phyloP scores from a whole-genome alignment of 345 rosid genomes.

The Brassica incana region DNA sequence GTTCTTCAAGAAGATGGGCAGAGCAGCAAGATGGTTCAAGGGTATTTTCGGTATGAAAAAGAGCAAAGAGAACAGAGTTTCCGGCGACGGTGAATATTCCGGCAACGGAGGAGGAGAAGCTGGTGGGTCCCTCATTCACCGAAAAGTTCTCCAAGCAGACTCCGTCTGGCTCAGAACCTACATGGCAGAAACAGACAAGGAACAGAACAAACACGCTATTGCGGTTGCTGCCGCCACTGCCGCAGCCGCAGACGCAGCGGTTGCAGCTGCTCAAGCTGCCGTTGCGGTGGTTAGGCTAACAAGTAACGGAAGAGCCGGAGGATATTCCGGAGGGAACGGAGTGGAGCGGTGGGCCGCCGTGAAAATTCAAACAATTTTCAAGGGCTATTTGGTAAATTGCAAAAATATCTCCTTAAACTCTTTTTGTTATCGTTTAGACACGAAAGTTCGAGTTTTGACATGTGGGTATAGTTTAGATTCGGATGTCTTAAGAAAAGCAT shows the following conservation, averaged over 20 bases:
- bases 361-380: conserved; percentile 66
- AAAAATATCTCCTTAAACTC: not conserved
- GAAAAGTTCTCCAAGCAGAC: conserved; percentile 47
- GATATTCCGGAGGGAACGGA: conserved; percentile 25
- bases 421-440: not conserved
- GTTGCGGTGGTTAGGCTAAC: conserved; percentile 60
- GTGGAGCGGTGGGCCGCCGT: conserved; percentile 55
- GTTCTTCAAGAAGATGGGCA: conserved; percentile 48
- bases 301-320: conserved; percentile 48
- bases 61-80: conserved; percentile 39
- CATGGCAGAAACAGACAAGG: conserved; percentile 52
- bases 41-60: conserved; percentile 69
- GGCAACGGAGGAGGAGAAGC: conserved; percentile 8
- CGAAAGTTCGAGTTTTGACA: conserved; percentile 20
- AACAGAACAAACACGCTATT: conserved; percentile 70
- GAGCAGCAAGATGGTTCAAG: conserved; percentile 79
- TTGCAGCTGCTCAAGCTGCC: conserved; percentile 70
- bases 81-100: conserved; percentile 10
- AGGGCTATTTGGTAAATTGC: conserved; percentile 67
- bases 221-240: conserved; percentile 79
- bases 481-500: conserved; percentile 15
- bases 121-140: conserved; percentile 32
- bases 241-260: conserved; percentile 75
- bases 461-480: conserved; percentile 37
- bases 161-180: conserved; percentile 56